These are phyloP conservation scores for Fistulifera pelliculosa DNA, from an alignment of 108 stramenopile genomes.

Conservation along the genomic window DNA sequence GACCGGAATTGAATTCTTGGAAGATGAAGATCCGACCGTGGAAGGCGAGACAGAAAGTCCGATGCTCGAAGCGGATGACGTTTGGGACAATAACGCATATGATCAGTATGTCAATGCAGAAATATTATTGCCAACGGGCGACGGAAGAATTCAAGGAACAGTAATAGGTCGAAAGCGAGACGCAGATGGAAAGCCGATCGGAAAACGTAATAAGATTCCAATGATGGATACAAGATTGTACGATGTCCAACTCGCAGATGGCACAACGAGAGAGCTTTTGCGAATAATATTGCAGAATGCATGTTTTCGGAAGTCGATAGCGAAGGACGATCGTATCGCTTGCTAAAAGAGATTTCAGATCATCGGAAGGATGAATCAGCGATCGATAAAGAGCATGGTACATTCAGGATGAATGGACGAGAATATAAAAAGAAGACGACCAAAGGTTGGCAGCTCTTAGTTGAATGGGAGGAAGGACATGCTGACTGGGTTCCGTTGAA, in stretches of 20 bases:
- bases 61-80: neutral
- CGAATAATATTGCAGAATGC: constrained; percentile 26
- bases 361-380: constrained; percentile 15
- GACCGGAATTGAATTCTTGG: neutral
- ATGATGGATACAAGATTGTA: constrained; percentile 23
- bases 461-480: constrained; percentile 30
- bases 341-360: constrained; percentile 23
- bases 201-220: constrained; percentile 15
- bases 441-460: constrained; percentile 37
- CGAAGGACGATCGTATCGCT: constrained; percentile 4
- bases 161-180: constrained; percentile 19
- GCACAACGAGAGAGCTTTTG: constrained; percentile 11
- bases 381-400: constrained; percentile 3
- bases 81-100: neutral
- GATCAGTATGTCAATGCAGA: neutral
- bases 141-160: constrained; percentile 7
- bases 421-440: constrained; percentile 18
- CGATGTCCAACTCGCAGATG: constrained; percentile 34
- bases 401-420: neutral
- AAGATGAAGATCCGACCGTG: neutral
- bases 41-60: neutral
- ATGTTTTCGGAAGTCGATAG: constrained; percentile 13
- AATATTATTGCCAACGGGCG: constrained; percentile 3
- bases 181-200: constrained; percentile 23
- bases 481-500: constrained; percentile 8